Base-by-base conservation (phyloP, 2,329 filamentous ascomycete species). In the Clarireedia sp. region DNA sequence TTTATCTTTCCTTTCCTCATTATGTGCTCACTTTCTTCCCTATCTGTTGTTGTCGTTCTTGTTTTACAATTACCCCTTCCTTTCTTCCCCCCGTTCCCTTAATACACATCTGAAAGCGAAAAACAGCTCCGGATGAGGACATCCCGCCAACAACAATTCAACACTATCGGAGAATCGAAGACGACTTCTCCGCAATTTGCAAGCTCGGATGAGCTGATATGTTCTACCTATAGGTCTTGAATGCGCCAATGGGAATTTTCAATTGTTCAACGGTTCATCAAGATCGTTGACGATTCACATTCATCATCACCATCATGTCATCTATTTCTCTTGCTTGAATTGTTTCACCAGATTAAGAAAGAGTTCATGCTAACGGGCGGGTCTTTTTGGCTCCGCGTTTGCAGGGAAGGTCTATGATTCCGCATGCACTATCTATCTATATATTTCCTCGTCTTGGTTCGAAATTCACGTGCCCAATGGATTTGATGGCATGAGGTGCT, bases 141-240 rank as follows among this genome's bases (percentile, higher is more conserved):
- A n/a, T 33, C 9, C 3, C 10, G 12, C 12, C 29, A 33, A 33
- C 29, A 10, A 33, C 29, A 10, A 33, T 33, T 37, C 14, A 7
- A 10, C 41, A 17, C 3, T 4, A 12, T 19, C 19, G 45, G 47
- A 52, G 26, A 36, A 33, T 52, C 29, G 41, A 52, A 43, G 47
- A 52, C 26, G 26, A 52, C 40, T 52, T 46, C 41, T 23, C 47
- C 50, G 36, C 50, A 52, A 38, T 16, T 47, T 47, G 16, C 17
- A 24, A 38, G 50, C 50, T 52, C 50, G 41, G 50, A 46, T 24
- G 50, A 52, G 50, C 41, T 52, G 50, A 52, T 52, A 24, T 52
- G 8, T 41, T 41, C 19, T 41, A 23, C 47, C 41, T 37, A 52
- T 37, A 52, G 50, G 50, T 52, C 50, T 10, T 52, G n/a, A 52